Evolutionary conservation across 345 rosid species (phyloP).

Genomic region (Eucalyptus victrix): DNA sequence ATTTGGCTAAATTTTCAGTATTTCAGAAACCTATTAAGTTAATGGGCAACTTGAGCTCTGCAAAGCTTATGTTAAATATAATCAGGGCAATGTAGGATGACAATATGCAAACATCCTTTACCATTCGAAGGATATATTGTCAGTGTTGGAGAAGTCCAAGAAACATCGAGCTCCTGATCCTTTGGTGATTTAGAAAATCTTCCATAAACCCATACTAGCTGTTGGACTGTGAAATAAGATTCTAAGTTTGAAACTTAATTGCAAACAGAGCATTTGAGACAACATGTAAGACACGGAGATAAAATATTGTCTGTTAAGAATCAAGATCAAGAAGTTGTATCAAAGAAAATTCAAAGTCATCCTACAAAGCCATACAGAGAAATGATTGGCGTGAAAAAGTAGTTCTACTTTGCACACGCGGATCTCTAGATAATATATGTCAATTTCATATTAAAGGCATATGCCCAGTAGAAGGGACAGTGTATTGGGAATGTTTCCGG

Average conservation of each 20-base stretch:
- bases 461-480: conserved; percentile 64
- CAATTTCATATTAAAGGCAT: not conserved
- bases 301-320: not conserved
- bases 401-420: too few relatives aligned
- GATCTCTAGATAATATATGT: too few relatives aligned
- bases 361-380: too few relatives aligned
- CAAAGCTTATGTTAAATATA: too few relatives aligned
- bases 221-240: not conserved
- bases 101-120: not conserved
- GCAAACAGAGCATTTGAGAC: not conserved
- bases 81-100: not conserved
- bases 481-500: conserved; percentile 41
- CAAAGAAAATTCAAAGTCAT: too few relatives aligned
- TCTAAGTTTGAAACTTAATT: not conserved
- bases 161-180: too few relatives aligned
- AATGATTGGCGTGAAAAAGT: too few relatives aligned
- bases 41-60: not conserved
- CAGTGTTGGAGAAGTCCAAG: not conserved
- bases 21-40: not conserved
- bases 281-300: not conserved
- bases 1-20: not conserved
- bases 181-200: not conserved
- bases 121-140: not conserved
- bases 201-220: not conserved
- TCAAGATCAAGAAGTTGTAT: not conserved